Percentiles rank a stretch among this genome's conserved stretches.
These are phyloP conservation scores for Lipomyces starkeyi DNA, from an alignment of 805 yeast genomes.

Conservation along the genomic window DNA sequence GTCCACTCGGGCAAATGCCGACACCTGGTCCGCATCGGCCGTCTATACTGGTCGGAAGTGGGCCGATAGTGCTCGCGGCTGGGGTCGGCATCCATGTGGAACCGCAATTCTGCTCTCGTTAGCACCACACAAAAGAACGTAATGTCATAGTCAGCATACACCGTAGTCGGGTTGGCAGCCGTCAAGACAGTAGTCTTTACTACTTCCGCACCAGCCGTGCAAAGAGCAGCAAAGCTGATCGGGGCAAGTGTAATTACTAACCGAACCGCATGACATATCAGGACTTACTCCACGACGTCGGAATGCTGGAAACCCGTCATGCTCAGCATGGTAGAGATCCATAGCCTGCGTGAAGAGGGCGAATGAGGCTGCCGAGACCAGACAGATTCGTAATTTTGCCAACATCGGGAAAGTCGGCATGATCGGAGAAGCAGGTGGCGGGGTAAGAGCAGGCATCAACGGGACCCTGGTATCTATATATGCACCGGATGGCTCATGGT, in stretches of 20 bases:
- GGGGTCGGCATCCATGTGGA: background rate
- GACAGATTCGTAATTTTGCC: background rate
- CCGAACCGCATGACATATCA: slow-evolving; percentile 27
- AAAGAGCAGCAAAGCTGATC: slow-evolving; percentile 26
- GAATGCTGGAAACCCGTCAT: background rate
- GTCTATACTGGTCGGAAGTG: slow-evolving; percentile 5
- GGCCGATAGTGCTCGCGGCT: background rate
- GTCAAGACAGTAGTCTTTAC: slow-evolving; percentile 18
- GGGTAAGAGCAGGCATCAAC: background rate
- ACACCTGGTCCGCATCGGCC: slow-evolving; percentile 28
- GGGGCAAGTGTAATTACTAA: slow-evolving; percentile 17
- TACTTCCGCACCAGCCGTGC: slow-evolving; percentile 29
- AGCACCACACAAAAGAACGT: slow-evolving; percentile 5
- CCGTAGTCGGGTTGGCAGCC: slow-evolving; percentile 32
- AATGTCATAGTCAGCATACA: background rate
- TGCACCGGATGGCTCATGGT: no score
- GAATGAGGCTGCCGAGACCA: background rate
- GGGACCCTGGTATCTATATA: background rate
- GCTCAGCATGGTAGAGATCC: background rate
- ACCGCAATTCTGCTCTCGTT: slow-evolving; percentile 3
- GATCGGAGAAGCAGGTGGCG: background rate
- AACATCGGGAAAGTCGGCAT: background rate
- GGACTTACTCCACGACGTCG: slow-evolving; percentile 13
- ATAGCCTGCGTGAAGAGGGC: background rate
- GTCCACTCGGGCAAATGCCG: slow-evolving; percentile 16